Evolutionary conservation across 208 protist species (phyloP), one percentile per base, ranked within the genome.

Genomic region (Trypanosoma vivax): DNA sequence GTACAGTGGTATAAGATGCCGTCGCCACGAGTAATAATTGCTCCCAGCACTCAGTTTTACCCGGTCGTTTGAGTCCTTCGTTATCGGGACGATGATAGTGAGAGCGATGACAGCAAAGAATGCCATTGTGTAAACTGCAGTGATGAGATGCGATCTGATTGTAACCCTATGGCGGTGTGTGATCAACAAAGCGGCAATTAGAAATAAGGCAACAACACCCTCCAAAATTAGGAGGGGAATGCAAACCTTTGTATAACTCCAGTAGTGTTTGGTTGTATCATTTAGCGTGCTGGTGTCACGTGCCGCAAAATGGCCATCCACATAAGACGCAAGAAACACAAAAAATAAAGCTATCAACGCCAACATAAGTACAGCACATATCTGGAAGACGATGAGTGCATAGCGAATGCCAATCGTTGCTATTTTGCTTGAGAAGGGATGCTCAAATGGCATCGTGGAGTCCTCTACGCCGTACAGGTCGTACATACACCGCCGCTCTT

Each of bases 221-320:
- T 70, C 18, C 5, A 83, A 60, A 47, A 90, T 85, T 19, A 90
- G 51, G 0, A 76, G 77, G 16, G 74, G 40, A 53, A 90, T 80
- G 33, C 7, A 65, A 2, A 83, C 82, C 58, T 83, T 90, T 19
- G 83, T 65, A 58, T 81, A 90, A 61, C 67, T 90, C 78, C 76
- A 86, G 18, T 58, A 65, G 6, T 28, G 4, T n/a, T 33, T 38
- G 30, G 33, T 56, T 18, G 43, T 10, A 37, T 52, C 41, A 50
- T 56, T 7, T 6, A 50, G 16, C 3, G 30, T 52, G 14, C 35
- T 30, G 16, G 3, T n/a, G 38, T 52, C 40, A 47, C 59, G 69
- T 6, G 30, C 5, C 1, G 1, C 29, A 18, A 83, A 58, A 18
- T 31, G 23, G n/a, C 75, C 70, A 48, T 79, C 72, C 14, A 80